Base-by-base conservation (phyloP, 1,284 basidiomycete species). In the Phaffia rhodozyma region DNA sequence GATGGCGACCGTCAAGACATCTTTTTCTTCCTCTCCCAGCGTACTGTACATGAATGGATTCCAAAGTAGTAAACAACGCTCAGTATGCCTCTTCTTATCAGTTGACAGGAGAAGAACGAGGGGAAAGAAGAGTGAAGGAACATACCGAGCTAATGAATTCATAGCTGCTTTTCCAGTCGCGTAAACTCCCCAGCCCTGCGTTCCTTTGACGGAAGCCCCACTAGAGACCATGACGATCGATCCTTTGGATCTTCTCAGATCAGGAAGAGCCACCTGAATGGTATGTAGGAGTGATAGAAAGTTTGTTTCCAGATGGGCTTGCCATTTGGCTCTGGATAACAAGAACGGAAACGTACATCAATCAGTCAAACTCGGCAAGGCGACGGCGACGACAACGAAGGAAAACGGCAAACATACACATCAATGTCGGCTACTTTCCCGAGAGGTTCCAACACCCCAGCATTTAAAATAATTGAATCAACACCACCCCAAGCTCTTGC, bases 381-480 rank as follows among this genome's bases (percentile, higher is more conserved):
- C 25, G 29, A 20, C 2, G n/a, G 7, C 30, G 30, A 11, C 3
- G 18, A 29, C 23, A 18, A 27, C 18, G 27, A 49, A 27, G 30
- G 20, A 18, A 2, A 43, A 43, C 7, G 13, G 38, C 38, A 23
- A 47, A 55, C 60, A 32, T 48, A 62, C 60, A 64, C 43, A 50
- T 64, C 58, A 27, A 64, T 56, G 25, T 64, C 63, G 16, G 43
- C 58, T 32, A 64, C 49, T 25, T 49, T 29, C 18, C 74, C 71
- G 51, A 76, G 69, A 0, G 77, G 77, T 55, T 73, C 74, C 21
- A 81, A 70, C 0, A 75, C 72, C 5, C 80, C 81, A 3, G 79
- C 80, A 66, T 80, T 80, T 53, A 81, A 69, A 4, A 82, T 71
- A 54, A 82, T 60, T 9, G 72, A 74, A 68, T 81, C 78, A 11